These are phyloP conservation scores for Penicillium janthinellum DNA, from an alignment of 2,329 filamentous ascomycete genomes.

Conservation along the genomic window DNA sequence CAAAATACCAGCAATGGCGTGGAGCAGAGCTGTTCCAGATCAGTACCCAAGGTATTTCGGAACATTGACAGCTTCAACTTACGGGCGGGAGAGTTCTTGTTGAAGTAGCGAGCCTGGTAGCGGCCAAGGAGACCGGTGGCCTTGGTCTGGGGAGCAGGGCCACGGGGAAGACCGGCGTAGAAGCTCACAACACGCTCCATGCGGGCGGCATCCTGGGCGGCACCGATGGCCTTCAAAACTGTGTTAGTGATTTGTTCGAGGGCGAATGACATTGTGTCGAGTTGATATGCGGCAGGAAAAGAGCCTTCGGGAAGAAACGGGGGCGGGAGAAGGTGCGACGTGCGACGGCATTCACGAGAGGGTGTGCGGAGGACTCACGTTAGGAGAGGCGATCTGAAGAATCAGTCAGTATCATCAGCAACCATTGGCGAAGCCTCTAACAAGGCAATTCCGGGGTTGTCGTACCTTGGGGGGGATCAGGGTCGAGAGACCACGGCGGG, in stretches of 20 bases:
- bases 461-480: conserved; percentile 98
- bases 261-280: conserved; percentile 10
- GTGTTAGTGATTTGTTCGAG: conserved; percentile 37
- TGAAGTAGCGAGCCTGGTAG: conserved; percentile 88
- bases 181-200: conserved; percentile 98
- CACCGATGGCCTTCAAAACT: conserved; percentile 76
- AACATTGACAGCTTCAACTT: conserved; percentile 51
- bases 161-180: conserved; percentile 97
- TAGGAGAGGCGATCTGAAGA: conserved; percentile 42
- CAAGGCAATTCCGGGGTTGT: conserved; percentile 13
- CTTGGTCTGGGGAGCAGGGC: conserved; percentile 80
- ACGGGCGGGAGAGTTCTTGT: conserved; percentile 92
- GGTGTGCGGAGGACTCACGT: conserved; percentile 34
- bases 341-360: conserved; percentile 10
- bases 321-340: conserved; percentile 12
- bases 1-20: conserved; percentile 77
- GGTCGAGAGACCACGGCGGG: conserved; percentile 90
- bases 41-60: conserved; percentile 8
- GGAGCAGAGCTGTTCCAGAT: conserved; percentile 72
- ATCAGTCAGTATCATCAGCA: conserved; percentile 43
- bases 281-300: conserved; percentile 24
- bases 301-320: conserved; percentile 28
- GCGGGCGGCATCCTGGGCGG: conserved; percentile 90
- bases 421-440: conserved; percentile 12
- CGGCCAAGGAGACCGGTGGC: conserved; percentile 78